Evolutionary conservation across 371 early-diverging fungal species (phyloP), one percentile per base, ranked within the genome.

Genomic region (Mucor piriformis): DNA sequence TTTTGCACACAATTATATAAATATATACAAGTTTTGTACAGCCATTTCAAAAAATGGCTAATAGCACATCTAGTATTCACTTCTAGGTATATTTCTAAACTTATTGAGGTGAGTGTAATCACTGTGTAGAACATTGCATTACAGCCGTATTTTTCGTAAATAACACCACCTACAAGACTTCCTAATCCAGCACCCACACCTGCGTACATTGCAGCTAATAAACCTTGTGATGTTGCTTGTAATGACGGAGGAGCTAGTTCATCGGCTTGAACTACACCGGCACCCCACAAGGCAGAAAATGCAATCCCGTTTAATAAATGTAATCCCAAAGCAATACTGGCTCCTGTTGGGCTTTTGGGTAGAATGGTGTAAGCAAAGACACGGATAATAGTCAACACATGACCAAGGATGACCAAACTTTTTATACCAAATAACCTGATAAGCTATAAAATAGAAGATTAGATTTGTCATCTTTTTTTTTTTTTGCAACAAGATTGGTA

Each of bases 161-260:
- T 64, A 1, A 76, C 57, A 8, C 81, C 81, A 13, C 78, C 81
- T 43, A 81, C 60, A 15, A 81, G 47, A 57, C 76, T 77, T 6
- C 81, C 81, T 3, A 76, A 42, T 2, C 81, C 81, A 16, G 81
- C 74, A 24, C 81, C 81, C 3, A 81, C 53, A 57, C 81, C 81
- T 15, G 81, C 74, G 64, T 81, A 81, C 77, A 81, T 77, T 16
- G 81, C 81, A 21, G 81, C 81, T 33, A 81, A 60, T 3, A 81
- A 40, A 53, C 80, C 81, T 70, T 81, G 81, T 3, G 81, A 81
- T 23, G 81, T 81, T n/a, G 81, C 81, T 55, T 81, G 81, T 43
- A 81, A 54, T 18, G 76, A 73, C 10, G 81, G 77, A 21, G 81
- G 78, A 0, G 81, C 74, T 11, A 81, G 50, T 44, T 77, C 81